A percentile compares a stretch with the other conserved stretches of the same genome.
Evolutionary conservation across 2,329 filamentous ascomycete genomes (phyloP).

Genomic region (Colletotrichum sidae): DNA sequence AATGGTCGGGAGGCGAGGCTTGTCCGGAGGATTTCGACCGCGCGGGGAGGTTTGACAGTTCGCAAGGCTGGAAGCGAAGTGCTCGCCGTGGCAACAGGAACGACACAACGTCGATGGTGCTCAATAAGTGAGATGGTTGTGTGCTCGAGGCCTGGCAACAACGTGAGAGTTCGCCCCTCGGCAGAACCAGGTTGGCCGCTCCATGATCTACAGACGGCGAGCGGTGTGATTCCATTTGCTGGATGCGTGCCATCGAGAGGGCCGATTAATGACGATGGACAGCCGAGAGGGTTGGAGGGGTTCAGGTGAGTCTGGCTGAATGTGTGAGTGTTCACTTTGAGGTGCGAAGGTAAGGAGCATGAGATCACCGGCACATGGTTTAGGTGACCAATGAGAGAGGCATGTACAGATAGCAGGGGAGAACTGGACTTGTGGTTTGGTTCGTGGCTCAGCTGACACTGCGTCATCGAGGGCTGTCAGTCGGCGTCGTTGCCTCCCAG

Average conservation of each 20-base stretch:
- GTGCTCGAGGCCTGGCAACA: no score
- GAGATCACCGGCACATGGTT: slow-evolving; percentile 25
- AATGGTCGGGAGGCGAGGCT: background rate
- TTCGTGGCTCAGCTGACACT: slow-evolving; percentile 31
- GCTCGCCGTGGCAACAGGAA: background rate
- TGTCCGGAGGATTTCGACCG: background rate
- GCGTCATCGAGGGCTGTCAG: slow-evolving; percentile 4
- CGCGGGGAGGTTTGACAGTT: background rate
- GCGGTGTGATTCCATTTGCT: background rate
- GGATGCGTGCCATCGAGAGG: slow-evolving; percentile 13
- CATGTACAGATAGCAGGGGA: slow-evolving; percentile 4
- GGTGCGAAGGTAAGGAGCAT: background rate
- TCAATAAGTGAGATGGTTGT: no score
- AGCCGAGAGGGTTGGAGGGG: slow-evolving; percentile 8
- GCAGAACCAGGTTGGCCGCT: no score
- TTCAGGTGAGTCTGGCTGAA: slow-evolving; percentile 20
- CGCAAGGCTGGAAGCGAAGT: background rate
- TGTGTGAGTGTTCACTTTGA: background rate
- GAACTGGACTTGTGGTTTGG: slow-evolving; percentile 23
- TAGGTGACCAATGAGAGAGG: slow-evolving; percentile 18
- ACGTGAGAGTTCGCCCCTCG: no score
- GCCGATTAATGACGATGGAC: slow-evolving; percentile 27
- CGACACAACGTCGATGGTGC: no score
- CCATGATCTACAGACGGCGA: no score
- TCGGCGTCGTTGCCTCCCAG: background rate